These are phyloP conservation scores for Cunninghamia lanceolata DNA, from an alignment of 75 land plant species.

Conservation along the genomic window DNA sequence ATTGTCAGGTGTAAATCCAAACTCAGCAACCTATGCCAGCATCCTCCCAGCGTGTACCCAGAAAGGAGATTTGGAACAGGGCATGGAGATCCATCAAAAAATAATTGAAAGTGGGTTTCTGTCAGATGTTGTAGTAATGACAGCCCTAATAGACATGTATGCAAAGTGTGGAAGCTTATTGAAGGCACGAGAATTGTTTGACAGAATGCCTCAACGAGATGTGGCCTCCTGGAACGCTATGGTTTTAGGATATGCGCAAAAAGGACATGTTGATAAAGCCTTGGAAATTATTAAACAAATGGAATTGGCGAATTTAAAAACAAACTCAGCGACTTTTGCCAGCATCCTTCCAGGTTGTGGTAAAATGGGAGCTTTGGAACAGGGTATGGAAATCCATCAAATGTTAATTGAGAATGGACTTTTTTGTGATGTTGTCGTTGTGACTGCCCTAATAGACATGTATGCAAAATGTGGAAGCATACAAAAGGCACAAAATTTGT, in stretches of 20 bases:
- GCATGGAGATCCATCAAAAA: not conserved
- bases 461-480: too few species aligned
- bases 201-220: not conserved
- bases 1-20: constrained; percentile 23
- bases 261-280: not conserved
- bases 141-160: not conserved
- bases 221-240: not conserved
- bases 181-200: not conserved
- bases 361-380: too few species aligned
- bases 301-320: constrained; percentile 5
- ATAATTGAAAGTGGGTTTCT: not conserved
- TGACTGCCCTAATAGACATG: too few species aligned
- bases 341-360: too few species aligned
- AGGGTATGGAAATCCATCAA: too few species aligned
- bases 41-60: constrained; percentile 49
- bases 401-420: too few species aligned
- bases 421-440: too few species aligned
- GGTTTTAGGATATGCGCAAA: not conserved
- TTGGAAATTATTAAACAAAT: constrained; percentile 21
- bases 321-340: too few species aligned
- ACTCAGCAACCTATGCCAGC: constrained; percentile 42
- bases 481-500: too few species aligned
- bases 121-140: not conserved
- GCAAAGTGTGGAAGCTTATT: not conserved
- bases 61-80: constrained; percentile 43